phyloP scores from a whole-genome alignment of 2,329 filamentous ascomycete genomes.

The Penicillium sp. region DNA sequence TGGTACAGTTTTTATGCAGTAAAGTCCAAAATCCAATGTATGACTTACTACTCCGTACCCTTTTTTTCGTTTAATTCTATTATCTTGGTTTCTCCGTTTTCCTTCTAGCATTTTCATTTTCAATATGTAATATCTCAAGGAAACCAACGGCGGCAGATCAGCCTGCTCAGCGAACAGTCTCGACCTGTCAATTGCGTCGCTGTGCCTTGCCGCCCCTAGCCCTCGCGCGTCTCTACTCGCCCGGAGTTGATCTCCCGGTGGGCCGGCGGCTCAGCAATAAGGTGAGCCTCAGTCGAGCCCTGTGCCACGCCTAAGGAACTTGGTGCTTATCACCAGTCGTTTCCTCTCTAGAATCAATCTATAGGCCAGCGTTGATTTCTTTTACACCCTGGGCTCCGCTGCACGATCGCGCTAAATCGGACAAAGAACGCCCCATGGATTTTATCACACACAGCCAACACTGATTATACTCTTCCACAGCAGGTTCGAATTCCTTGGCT shows the following conservation, averaged over 20 bases:
- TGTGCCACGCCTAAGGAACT: conserved; percentile 2
- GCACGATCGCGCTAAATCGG: conserved; percentile 7
- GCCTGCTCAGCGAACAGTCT: conserved; percentile 15
- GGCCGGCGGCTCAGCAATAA: conserved; percentile 7
- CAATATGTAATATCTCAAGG: neutral
- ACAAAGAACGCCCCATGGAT: neutral
- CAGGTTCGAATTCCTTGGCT: neutral
- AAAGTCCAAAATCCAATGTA: neutral
- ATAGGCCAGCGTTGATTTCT: conserved; percentile 21
- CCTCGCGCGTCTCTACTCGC: conserved; percentile 18
- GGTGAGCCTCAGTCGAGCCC: conserved; percentile 10
- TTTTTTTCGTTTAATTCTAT: no score
- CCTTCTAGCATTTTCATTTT: neutral
- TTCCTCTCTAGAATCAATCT: conserved; percentile 11
- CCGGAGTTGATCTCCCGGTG: conserved; percentile 17
- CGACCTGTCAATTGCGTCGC: conserved; percentile 19
- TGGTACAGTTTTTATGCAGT: conserved; percentile 14
- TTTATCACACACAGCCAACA: conserved; percentile 5
- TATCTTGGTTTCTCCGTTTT: neutral
- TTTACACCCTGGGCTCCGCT: neutral
- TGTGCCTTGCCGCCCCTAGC: conserved; percentile 28
- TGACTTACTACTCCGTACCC: neutral
- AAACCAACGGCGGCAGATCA: conserved; percentile 32
- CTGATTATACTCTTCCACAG: neutral
- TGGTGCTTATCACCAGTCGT: conserved; percentile 8